A percentile compares a stretch with the other conserved stretches of the same genome.
Conservation (phyloP, 345 rosid species). For the Geranium rotundifolium region DNA sequence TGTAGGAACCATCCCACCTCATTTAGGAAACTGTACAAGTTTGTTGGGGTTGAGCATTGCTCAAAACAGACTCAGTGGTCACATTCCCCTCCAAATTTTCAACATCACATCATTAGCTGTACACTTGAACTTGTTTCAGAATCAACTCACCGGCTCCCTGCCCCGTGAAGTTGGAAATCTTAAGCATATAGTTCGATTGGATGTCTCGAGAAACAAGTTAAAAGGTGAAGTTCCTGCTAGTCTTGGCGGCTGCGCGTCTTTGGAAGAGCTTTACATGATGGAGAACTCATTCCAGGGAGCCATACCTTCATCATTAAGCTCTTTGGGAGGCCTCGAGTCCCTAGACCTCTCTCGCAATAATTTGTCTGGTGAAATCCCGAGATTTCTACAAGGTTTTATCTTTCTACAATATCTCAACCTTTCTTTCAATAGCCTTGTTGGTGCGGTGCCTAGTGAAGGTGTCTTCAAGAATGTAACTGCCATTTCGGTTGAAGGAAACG, state of each 20-base stretch:
- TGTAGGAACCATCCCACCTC: not conserved
- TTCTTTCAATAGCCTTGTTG: constrained; percentile 9
- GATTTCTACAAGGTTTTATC: constrained; percentile 1
- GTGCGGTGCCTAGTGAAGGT: constrained; percentile 8
- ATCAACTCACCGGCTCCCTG: not conserved
- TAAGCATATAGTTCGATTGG: not conserved
- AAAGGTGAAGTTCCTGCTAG: constrained; percentile 16
- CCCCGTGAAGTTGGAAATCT: not conserved
- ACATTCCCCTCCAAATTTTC: not conserved
- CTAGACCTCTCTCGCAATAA: constrained; percentile 23
- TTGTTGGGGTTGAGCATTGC: not conserved
- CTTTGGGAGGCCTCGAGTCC: constrained; percentile 11
- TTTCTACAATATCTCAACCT: constrained; percentile 8
- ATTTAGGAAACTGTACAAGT: not conserved
- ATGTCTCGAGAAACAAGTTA: constrained; percentile 16
- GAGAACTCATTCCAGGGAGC: constrained; percentile 15
- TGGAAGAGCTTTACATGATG: constrained; percentile 8
- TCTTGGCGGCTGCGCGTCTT: not conserved
- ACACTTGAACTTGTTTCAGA: not conserved
- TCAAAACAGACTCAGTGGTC: not conserved
- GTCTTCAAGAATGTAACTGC: constrained; percentile 4
- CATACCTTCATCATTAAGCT: constrained; percentile 11
- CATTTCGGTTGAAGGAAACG: constrained; percentile 5
- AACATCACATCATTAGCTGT: not conserved
- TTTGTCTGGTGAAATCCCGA: constrained; percentile 12